Evolutionary conservation across 2,329 filamentous ascomycete genomes (phyloP), one percentile per base, ranked within the genome.

Genomic region (Trichoderma atrobrunneum): DNA sequence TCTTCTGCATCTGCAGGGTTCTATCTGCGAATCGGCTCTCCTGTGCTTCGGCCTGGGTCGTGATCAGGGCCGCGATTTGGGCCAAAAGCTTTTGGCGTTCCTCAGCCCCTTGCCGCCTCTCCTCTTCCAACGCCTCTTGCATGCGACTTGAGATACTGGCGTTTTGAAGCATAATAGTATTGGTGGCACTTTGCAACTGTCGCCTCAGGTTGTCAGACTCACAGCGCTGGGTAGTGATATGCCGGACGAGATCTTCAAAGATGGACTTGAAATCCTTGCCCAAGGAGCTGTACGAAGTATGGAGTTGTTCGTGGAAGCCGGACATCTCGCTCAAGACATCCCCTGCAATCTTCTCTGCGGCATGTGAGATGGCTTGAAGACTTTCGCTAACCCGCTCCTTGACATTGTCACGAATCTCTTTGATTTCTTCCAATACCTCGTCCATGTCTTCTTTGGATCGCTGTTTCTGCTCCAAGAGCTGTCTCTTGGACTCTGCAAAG

Each of bases 401-500:
- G 66, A 98, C 93, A 68, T 93, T 91, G 79, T 97, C 93, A 26
- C 95, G 90, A 28, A 98, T 86, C n/a, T 89, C 90, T 79, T 95
- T 95, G 80, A 98, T 97, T 79, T 97, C 95, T 77, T 96, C 93
- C 11, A 99, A 86, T 2, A 97, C 91, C n/a, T 89, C 85, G 77
- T 98, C 95, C 93, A 98, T 94, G 71, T 95, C 92, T 62, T 95
- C 90, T 77, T 92, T 93, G 3, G 94, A 92, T 74, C 87, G 85
- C 28, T 87, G 85, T 71, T 90, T 92, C 77, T 92, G 90, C 56
- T 88, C 85, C 30, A 92, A 87, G 18, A 97, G 87, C 75, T 92
- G 88, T 65, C 86, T 84, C 79, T 91, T 90, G 0, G 92, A 93
- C 21, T 87, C 84, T 51, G 89, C 86, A 76, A 97, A 94, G 0